Percentiles rank a stretch among this genome's conserved stretches.
Conservation (phyloP, 805 yeast genomes). For the Grigorovia transvaalensis region DNA sequence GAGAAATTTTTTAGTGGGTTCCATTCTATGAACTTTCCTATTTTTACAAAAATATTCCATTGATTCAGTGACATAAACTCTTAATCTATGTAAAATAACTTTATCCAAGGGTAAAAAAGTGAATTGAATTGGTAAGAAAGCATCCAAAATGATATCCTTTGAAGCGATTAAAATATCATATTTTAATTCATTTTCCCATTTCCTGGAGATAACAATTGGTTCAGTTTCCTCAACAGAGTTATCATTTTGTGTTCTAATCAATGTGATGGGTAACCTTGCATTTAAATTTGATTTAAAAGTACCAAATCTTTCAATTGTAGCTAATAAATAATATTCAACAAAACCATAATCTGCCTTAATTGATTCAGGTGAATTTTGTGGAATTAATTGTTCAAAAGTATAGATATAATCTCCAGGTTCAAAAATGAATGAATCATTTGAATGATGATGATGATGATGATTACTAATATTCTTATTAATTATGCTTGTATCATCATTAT, state of each 20-base stretch:
- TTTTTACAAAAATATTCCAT: constrained; percentile 81
- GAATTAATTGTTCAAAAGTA: constrained; percentile 83
- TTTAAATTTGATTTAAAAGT: constrained; percentile 70
- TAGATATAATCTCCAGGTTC: constrained; percentile 86
- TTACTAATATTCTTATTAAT: not conserved
- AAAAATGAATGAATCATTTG: constrained; percentile 37
- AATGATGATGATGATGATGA: no score
- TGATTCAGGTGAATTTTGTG: constrained; percentile 74
- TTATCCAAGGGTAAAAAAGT: constrained; percentile 80
- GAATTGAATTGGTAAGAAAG: constrained; percentile 75
- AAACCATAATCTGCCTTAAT: constrained; percentile 71
- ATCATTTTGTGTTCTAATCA: constrained; percentile 71
- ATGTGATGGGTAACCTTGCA: constrained; percentile 51
- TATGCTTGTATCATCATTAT: no score
- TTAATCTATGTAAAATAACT: constrained; percentile 70
- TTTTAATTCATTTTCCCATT: constrained; percentile 87
- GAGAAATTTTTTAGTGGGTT: constrained; percentile 74
- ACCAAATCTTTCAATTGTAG: constrained; percentile 64
- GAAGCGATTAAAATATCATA: constrained; percentile 89
- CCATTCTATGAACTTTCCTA: constrained; percentile 83
- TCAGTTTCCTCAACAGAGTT: constrained; percentile 79
- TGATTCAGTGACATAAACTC: constrained; percentile 81
- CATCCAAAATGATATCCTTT: constrained; percentile 75
- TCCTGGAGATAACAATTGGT: constrained; percentile 81
- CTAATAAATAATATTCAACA: constrained; percentile 61